Base-by-base conservation (phyloP, 2,329 filamentous ascomycete genomes). In the Penicillium sclerotigenum region DNA sequence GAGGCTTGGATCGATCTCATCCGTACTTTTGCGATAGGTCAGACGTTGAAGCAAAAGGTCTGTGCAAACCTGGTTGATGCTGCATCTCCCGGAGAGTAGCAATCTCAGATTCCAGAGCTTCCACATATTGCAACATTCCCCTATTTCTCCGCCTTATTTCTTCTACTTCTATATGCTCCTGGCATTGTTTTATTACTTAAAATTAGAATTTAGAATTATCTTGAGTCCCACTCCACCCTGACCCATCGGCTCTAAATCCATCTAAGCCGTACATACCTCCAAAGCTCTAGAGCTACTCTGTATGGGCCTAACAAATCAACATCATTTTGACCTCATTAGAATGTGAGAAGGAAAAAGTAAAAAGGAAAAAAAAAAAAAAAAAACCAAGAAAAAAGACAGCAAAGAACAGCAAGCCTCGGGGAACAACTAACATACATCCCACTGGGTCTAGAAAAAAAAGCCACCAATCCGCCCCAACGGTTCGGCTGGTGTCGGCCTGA, bases 41-140 rank as follows among this genome's bases (percentile, higher is more conserved):
- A 56, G 54, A 56, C 48, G 53, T 55, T 55, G 40, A 18, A 28
- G n/a, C 28, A 31, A 24, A 8, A 52, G 61, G 61, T 61, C 65
- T 65, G 64, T 65, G 62, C 65, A 48, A 65, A 58, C 63, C 65
- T 47, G 55, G 63, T 46, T 56, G 47, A 42, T 24, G 51, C 47
- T 67, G 63, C 62, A 67, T 52, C 46, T 52, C 31, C n/a, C 22
- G 29, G 28, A 50, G 31, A 45, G 46, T 55, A 55, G 54, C 28
- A 53, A 53, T 56, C 49, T 38, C 40, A 18, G 47, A 55, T 55
- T 45, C 53, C 53, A 47, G 24, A 37, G 34, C 28, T 18, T 24
- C 33, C 31, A 42, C 40, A 13, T 34, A 13, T 24, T 26, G 8
- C 18, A 51, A 40, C 49, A 56, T 52, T 52, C 49, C 41, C 29